Conservation (phyloP, 768 basidiomycete genomes). For the Podaxis rugospora region DNA sequence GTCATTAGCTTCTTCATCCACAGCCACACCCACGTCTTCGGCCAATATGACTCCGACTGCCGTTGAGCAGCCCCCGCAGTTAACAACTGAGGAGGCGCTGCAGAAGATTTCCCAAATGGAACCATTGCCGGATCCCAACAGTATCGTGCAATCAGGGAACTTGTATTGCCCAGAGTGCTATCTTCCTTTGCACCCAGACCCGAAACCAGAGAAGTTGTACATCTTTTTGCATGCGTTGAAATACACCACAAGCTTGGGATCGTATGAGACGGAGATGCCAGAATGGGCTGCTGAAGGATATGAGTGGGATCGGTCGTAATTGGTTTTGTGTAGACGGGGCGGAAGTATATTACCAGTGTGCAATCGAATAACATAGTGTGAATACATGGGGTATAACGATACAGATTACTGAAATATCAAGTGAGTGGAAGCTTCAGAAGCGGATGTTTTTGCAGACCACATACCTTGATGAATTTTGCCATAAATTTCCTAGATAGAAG, state of each 20-base stretch:
- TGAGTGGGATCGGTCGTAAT: slow-evolving; percentile 48
- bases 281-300: slow-evolving; percentile 81
- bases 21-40: slow-evolving; percentile 11
- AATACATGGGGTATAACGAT: background rate
- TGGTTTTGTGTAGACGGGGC: background rate
- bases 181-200: slow-evolving; percentile 90
- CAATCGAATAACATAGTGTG: background rate
- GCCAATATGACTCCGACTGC: slow-evolving; percentile 16
- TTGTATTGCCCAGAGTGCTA: slow-evolving; percentile 89
- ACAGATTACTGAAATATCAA: slow-evolving; percentile 1
- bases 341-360: slow-evolving; percentile 12
- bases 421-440: background rate
- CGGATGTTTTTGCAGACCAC: background rate
- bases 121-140: slow-evolving; percentile 34
- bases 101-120: slow-evolving; percentile 33
- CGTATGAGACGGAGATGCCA: slow-evolving; percentile 83
- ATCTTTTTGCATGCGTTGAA: slow-evolving; percentile 92
- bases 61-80: slow-evolving; percentile 27
- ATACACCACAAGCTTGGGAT: slow-evolving; percentile 80
- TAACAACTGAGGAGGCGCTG: slow-evolving; percentile 47
- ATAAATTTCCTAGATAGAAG: slow-evolving; percentile 71
- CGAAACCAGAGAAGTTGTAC: slow-evolving; percentile 85
- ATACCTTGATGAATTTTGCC: slow-evolving; percentile 85
- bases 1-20: background rate
- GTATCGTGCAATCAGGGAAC: slow-evolving; percentile 33